Conservation (phyloP, 345 rosid species). For the Euphorbia lathyris region DNA sequence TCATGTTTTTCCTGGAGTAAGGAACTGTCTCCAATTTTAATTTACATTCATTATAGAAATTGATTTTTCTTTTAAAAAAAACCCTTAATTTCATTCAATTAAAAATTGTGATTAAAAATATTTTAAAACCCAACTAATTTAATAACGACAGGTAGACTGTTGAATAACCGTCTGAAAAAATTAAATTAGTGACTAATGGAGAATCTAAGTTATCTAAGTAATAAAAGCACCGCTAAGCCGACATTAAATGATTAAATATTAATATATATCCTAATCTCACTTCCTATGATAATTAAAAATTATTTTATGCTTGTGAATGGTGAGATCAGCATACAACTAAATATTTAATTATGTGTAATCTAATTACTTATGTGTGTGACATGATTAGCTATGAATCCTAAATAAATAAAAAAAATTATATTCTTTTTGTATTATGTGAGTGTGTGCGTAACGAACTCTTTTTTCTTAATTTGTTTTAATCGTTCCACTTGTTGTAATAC, state of each 20-base stretch:
- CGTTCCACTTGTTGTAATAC: slow-evolving; percentile 11
- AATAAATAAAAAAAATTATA: not conserved
- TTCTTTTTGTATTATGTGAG: not conserved
- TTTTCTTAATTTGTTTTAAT: not conserved
- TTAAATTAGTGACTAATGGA: slow-evolving; percentile 5
- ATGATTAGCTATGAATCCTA: no score
- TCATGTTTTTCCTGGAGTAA: no score
- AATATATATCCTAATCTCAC: not conserved
- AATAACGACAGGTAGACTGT: slow-evolving; percentile 8
- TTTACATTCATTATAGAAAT: no score
- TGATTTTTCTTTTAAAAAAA: no score
- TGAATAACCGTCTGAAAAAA: slow-evolving; percentile 15
- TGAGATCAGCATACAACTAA: slow-evolving; percentile 11
- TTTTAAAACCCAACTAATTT: not conserved
- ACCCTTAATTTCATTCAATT: not conserved
- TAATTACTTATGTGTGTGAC: not conserved
- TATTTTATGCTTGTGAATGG: not conserved
- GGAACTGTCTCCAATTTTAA: no score
- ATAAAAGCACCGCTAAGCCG: slow-evolving; percentile 18
- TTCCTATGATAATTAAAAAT: not conserved
- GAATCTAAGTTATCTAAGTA: slow-evolving; percentile 14
- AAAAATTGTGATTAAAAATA: not conserved
- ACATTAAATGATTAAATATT: slow-evolving; percentile 21
- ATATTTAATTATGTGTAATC: not conserved
- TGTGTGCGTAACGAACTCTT: not conserved